Evolutionary conservation across 2,329 filamentous ascomycete species (phyloP).

Genomic region (Chaetomium strumarium): DNA sequence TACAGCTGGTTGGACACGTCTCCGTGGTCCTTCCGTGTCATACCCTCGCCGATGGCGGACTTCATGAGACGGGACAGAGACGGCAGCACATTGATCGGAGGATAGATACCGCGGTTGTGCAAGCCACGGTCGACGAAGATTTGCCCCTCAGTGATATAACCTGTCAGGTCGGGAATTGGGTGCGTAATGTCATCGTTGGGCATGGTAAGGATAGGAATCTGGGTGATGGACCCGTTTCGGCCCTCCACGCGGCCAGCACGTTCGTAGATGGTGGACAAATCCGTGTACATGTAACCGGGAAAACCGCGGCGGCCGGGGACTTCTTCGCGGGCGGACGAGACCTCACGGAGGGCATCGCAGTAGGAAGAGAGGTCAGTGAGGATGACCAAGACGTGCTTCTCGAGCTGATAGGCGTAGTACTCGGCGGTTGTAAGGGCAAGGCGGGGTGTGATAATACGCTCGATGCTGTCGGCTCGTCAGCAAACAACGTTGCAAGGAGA

Average conservation of each 20-base stretch:
- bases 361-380: slow-evolving; percentile 96
- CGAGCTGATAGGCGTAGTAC: slow-evolving; percentile 99
- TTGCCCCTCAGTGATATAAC: slow-evolving; percentile 98
- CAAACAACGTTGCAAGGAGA: background rate
- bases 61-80: slow-evolving; percentile 99
- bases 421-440: slow-evolving; percentile 96
- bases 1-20: slow-evolving; percentile 99
- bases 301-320: slow-evolving; percentile 98
- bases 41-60: slow-evolving; percentile 95
- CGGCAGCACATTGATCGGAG: slow-evolving; percentile 95
- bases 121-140: slow-evolving; percentile 95
- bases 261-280: slow-evolving; percentile 99
- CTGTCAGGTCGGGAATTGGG: slow-evolving; percentile 96
- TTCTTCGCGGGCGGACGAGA: slow-evolving; percentile 96
- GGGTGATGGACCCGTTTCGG: slow-evolving; percentile 96
- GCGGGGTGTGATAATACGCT: slow-evolving; percentile 99
- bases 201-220: slow-evolving; percentile 99
- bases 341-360: slow-evolving; percentile 97
- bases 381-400: slow-evolving; percentile 99
- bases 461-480: slow-evolving; percentile 58
- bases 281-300: slow-evolving; percentile 99
- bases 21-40: slow-evolving; percentile 93
- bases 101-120: slow-evolving; percentile 95
- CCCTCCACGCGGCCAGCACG: slow-evolving; percentile 95
- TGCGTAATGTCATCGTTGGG: slow-evolving; percentile 99